Evolutionary conservation across 352 stramenopile species (phyloP).

Genomic region (Phytophthora cactorum): DNA sequence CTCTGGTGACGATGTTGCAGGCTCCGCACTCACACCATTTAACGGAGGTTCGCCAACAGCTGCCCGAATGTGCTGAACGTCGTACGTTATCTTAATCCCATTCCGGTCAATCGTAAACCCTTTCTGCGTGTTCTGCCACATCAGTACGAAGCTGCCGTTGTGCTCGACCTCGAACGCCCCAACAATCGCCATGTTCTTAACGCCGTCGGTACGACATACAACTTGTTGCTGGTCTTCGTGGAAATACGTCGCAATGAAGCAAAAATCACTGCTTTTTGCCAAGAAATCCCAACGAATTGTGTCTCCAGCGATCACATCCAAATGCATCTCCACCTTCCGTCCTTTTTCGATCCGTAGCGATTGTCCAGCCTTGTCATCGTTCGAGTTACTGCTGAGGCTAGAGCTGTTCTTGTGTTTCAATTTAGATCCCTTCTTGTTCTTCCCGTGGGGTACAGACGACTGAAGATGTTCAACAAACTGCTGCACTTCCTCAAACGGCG

Average conservation of each 20-base stretch:
- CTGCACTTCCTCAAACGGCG: slow-evolving; percentile 57
- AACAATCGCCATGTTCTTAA: slow-evolving; percentile 70
- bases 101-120: slow-evolving; percentile 64
- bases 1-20: slow-evolving; percentile 1
- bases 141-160: slow-evolving; percentile 77
- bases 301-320: slow-evolving; percentile 74
- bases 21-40: slow-evolving; percentile 3
- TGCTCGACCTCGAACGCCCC: slow-evolving; percentile 55
- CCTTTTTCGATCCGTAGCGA: slow-evolving; percentile 59
- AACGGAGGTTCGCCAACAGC: slow-evolving; percentile 7
- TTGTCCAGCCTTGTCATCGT: slow-evolving; percentile 22
- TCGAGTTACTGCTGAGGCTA: slow-evolving; percentile 13
- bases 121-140: slow-evolving; percentile 79
- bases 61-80: slow-evolving; percentile 55
- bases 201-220: slow-evolving; percentile 62
- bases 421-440: slow-evolving; percentile 31
- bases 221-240: slow-evolving; percentile 55
- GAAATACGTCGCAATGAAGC: slow-evolving; percentile 68
- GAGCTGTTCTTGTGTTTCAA: slow-evolving; percentile 17
- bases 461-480: slow-evolving; percentile 66
- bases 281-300: slow-evolving; percentile 68
- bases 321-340: slow-evolving; percentile 81
- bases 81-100: slow-evolving; percentile 69
- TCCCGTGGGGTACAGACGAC: slow-evolving; percentile 40
- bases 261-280: slow-evolving; percentile 65